Evolutionary conservation across 305 asterid genomes (phyloP).

Genomic region (Solanum hybrid): DNA sequence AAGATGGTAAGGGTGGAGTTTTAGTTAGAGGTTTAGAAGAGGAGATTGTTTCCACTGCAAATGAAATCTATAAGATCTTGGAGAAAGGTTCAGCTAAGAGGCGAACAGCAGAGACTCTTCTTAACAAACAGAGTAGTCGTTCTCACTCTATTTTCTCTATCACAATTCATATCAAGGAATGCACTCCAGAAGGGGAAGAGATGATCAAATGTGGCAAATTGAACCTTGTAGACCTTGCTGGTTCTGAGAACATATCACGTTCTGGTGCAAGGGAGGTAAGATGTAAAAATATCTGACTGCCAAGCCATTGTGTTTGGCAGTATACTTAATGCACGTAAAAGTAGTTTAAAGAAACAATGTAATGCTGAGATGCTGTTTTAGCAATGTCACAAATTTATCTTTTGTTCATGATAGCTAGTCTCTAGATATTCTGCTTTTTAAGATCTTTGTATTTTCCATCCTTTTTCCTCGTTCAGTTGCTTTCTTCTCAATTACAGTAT

Average conservation of each 20-base stretch:
- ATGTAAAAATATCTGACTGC: constrained; percentile 1
- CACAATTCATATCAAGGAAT: constrained; percentile 94
- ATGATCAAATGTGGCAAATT: constrained; percentile 96
- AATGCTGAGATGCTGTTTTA: background rate
- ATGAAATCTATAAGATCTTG: constrained; percentile 84
- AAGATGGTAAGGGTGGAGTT: constrained; percentile 98
- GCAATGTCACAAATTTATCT: background rate
- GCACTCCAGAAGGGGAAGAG: constrained; percentile 97
- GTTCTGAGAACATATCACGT: constrained; percentile 95
- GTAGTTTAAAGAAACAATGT: background rate
- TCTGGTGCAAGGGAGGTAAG: constrained; percentile 98
- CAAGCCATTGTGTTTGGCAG: background rate
- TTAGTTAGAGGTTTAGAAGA: constrained; percentile 96
- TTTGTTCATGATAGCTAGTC: background rate
- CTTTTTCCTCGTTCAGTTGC: background rate
- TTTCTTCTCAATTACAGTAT: background rate
- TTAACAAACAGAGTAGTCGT: constrained; percentile 97
- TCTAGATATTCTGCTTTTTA: background rate
- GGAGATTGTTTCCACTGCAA: constrained; percentile 87
- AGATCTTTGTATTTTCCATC: background rate
- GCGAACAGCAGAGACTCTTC: constrained; percentile 97
- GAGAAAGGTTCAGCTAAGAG: constrained; percentile 99
- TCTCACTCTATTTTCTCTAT: constrained; percentile 95
- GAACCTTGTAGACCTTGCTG: constrained; percentile 97
- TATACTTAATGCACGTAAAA: background rate